Evolutionary conservation across 2,329 filamentous ascomycete species (phyloP), one percentile per base, ranked within the genome.

Genomic region (Capronia americana): DNA sequence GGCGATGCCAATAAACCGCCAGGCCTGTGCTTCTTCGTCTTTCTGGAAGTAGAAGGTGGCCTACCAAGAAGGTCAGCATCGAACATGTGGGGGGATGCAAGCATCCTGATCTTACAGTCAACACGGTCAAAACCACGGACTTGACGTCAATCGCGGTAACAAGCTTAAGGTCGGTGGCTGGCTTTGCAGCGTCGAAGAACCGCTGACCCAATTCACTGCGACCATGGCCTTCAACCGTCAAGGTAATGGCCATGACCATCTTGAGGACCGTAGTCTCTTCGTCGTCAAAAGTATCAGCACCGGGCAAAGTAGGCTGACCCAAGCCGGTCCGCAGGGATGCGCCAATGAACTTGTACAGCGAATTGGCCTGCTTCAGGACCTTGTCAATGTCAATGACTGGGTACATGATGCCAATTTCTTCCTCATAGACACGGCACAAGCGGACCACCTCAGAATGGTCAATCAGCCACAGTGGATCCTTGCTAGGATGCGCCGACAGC

Each of bases 371-470:
- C 5, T 83, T 81, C 44, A 91, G 88, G 46, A 96, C 81, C 50
- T 84, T 84, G 50, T 90, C 86, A 41, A 96, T 90, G 71, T 92
- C 86, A 55, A 96, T 78, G 3, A 97, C 86, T 0, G 94, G 94
- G 76, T 96, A 97, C 92, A 97, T 96, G 73, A 94, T 86, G 51
- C 92, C 92, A 73, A 96, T 89, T 76, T 97, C 93, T 73, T 97
- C 93, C 71, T 96, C 91, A 74, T 95, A 94, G 0, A 96, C 82
- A 14, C 87, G 84, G 70, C 92, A 92, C 14, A 97, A 80, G 1
- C 92, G 87, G 23, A 94, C 77, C 73, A 95, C 92, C 74, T 97
- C 93, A 41, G 93, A 88, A 73, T 90, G 89, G 61, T 86, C 86
- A 57, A 96, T 86, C 7, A 88, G 84, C 87, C 92, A 93, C 30